Conservation (phyloP, 2,329 filamentous ascomycete genomes). For the Lachnellula cervina region DNA sequence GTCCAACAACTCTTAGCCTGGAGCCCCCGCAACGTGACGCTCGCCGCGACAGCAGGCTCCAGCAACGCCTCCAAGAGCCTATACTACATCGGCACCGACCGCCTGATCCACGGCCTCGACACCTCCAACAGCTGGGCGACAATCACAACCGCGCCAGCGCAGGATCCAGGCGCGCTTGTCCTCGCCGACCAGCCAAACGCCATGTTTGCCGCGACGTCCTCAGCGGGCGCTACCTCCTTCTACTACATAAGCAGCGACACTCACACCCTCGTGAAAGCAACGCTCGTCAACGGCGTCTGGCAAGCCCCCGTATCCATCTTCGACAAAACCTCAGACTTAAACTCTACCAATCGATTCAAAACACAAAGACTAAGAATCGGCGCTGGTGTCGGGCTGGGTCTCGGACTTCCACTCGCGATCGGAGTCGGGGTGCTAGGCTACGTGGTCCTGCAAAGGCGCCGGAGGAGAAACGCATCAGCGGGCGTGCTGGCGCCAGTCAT, state of each 20-base stretch:
- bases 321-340: not conserved
- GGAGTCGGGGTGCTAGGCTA: too few species aligned
- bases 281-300: not conserved
- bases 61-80: not conserved
- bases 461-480: not conserved
- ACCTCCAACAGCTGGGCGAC: not conserved
- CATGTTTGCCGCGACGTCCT: not conserved
- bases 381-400: too few species aligned
- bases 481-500: not conserved
- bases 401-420: too few species aligned
- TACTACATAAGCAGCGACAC: not conserved
- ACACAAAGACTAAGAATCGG: too few species aligned
- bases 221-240: not conserved
- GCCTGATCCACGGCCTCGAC: not conserved
- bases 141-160: not conserved
- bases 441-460: not conserved
- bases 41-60: not conserved
- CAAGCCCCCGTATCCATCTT: not conserved
- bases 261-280: not conserved
- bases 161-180: not conserved
- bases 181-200: not conserved
- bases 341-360: too few species aligned
- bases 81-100: not conserved
- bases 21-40: not conserved
- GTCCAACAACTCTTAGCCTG: not conserved